A percentile compares a stretch with the other conserved stretches of the same genome.
Evolutionary conservation across 2,329 filamentous ascomycete species (phyloP).

Genomic region (Pyrenophora graminea): DNA sequence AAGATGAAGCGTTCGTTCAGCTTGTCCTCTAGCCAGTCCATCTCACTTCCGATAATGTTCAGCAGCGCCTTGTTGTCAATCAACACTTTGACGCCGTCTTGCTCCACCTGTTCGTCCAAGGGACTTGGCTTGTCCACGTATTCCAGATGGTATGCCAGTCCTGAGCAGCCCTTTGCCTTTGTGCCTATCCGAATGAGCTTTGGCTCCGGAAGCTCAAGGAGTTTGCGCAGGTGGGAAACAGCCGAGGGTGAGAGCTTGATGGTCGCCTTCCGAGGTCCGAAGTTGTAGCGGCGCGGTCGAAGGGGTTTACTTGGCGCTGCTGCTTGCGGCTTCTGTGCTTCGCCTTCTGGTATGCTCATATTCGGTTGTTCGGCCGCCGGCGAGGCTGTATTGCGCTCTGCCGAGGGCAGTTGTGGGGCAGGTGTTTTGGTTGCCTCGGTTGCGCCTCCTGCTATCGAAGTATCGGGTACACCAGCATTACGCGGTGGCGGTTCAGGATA

Average conservation of each 20-base stretch:
- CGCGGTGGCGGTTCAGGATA: constrained; percentile 61
- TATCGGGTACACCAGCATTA: constrained; percentile 62
- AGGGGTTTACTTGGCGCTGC: constrained; percentile 48
- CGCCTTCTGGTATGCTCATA: constrained; percentile 62
- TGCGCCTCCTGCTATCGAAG: constrained; percentile 61
- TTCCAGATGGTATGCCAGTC: constrained; percentile 89
- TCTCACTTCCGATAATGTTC: constrained; percentile 97
- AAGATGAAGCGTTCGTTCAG: constrained; percentile 91
- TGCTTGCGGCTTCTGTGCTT: constrained; percentile 67
- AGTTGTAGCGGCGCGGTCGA: constrained; percentile 66
- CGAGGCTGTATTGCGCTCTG: constrained; percentile 21
- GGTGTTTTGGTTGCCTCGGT: constrained; percentile 55
- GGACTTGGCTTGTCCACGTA: constrained; percentile 88
- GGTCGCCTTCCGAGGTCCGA: constrained; percentile 84
- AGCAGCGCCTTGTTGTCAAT: constrained; percentile 97
- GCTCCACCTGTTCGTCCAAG: constrained; percentile 91
- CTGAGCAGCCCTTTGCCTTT: constrained; percentile 91
- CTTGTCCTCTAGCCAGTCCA: constrained; percentile 99
- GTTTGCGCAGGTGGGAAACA: constrained; percentile 73
- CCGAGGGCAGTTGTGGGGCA: constrained; percentile 47
- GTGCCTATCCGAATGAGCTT: constrained; percentile 95
- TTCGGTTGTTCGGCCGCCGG: constrained; percentile 39
- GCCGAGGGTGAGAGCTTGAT: constrained; percentile 83
- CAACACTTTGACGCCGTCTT: constrained; percentile 92
- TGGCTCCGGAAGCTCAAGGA: constrained; percentile 83